A percentile compares a stretch with the other conserved stretches of the same genome.
These are phyloP conservation scores for Exophiala oligosperma DNA, from an alignment of 2,329 filamentous ascomycete species.

Conservation along the genomic window DNA sequence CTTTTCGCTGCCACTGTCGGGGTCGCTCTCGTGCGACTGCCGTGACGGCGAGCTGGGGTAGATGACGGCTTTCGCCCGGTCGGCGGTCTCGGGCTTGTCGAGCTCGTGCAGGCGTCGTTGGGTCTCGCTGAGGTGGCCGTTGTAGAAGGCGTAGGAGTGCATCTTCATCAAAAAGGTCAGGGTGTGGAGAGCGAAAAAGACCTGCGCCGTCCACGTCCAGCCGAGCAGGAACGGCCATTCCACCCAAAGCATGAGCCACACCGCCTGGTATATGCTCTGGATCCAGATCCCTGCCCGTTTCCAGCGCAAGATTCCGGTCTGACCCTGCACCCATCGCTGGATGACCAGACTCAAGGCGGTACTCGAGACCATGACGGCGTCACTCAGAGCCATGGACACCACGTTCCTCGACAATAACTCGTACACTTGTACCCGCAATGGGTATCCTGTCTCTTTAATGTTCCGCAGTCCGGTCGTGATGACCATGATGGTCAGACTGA, in stretches of 20 bases:
- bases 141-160: slow-evolving; percentile 98
- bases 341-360: slow-evolving; percentile 72
- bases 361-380: slow-evolving; percentile 79
- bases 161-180: slow-evolving; percentile 97
- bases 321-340: slow-evolving; percentile 65
- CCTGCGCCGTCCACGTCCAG: slow-evolving; percentile 97
- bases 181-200: slow-evolving; percentile 88
- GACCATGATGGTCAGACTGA: slow-evolving; percentile 93
- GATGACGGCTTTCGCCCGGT: slow-evolving; percentile 67
- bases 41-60: slow-evolving; percentile 62
- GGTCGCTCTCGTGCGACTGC: slow-evolving; percentile 26
- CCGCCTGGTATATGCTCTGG: slow-evolving; percentile 77
- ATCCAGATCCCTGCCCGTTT: slow-evolving; percentile 72
- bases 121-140: slow-evolving; percentile 88
- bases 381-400: slow-evolving; percentile 79
- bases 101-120: slow-evolving; percentile 76
- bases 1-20: slow-evolving; percentile 33
- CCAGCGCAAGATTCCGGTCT: slow-evolving; percentile 66
- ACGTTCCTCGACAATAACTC: slow-evolving; percentile 83
- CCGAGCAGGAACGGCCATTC: slow-evolving; percentile 77
- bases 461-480: slow-evolving; percentile 92
- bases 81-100: slow-evolving; percentile 61
- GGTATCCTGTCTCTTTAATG: slow-evolving; percentile 88
- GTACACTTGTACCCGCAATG: slow-evolving; percentile 85
- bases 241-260: slow-evolving; percentile 83